Evolutionary conservation across 345 rosid genomes (phyloP).

Genomic region (Eucalyptus camaldulensis): DNA sequence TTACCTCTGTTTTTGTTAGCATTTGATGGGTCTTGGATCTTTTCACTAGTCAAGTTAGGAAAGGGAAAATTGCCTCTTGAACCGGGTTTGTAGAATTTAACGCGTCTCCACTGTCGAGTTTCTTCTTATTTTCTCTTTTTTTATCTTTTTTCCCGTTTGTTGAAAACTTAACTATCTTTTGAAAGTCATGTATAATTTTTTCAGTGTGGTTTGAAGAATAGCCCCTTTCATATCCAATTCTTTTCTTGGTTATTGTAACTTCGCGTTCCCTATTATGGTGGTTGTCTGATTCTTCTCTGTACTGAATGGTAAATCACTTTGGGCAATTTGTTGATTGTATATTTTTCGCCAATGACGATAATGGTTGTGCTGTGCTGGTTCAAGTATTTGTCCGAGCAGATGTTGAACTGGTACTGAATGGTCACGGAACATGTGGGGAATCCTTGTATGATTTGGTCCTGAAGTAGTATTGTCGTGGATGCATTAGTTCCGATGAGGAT

Average conservation of each 20-base stretch:
- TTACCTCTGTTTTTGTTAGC: background rate
- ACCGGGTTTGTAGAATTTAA: background rate
- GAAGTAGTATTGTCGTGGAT: background rate
- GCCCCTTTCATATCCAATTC: background rate
- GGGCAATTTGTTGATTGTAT: background rate
- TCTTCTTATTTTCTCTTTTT: background rate
- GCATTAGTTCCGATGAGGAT: background rate
- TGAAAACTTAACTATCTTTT: background rate
- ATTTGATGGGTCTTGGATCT: background rate
- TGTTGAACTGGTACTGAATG: background rate
- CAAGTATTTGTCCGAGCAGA: background rate
- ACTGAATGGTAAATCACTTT: background rate
- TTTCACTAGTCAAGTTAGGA: background rate
- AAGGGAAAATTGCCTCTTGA: background rate
- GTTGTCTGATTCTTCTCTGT: background rate
- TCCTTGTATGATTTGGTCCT: background rate
- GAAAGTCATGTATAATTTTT: background rate
- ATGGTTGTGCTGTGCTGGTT: background rate
- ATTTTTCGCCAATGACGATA: background rate
- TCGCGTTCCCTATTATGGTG: background rate
- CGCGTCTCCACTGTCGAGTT: background rate
- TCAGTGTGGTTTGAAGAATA: background rate
- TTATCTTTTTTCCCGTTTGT: background rate
- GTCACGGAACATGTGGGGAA: background rate
- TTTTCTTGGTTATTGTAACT: background rate